A percentile compares a stretch with the other conserved stretches of the same genome.
These are phyloP conservation scores for Lagenidium giganteum DNA, from an alignment of 352 stramenopile species.

Conservation along the genomic window DNA sequence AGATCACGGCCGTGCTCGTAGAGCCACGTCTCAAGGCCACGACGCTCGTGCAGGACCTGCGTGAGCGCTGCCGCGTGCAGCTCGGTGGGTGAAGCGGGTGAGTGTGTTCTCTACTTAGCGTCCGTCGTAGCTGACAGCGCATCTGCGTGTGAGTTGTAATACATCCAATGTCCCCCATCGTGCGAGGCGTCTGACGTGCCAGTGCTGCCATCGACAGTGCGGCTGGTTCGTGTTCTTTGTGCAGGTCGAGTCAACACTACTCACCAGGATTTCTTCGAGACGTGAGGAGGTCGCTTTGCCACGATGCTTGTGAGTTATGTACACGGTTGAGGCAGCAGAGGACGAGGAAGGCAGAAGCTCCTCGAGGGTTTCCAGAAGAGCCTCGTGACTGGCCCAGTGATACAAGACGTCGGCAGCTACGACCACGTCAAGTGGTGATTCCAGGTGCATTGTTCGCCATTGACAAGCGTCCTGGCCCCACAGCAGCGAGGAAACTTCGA, in stretches of 20 bases:
- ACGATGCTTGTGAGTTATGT: constrained; percentile 56
- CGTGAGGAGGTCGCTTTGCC: constrained; percentile 17
- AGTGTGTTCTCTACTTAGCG: background rate
- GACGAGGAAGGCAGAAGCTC: background rate
- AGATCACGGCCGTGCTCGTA: constrained; percentile 10
- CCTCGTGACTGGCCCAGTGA: constrained; percentile 44
- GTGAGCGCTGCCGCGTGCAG: constrained; percentile 14
- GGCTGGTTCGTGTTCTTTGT: background rate
- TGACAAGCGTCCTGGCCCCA: constrained; percentile 27
- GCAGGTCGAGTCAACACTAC: background rate
- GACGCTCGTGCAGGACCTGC: constrained; percentile 14
- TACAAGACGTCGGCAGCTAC: constrained; percentile 63
- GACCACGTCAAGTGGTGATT: constrained; percentile 25
- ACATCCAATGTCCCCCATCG: constrained; percentile 17
- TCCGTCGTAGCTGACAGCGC: too few species aligned
- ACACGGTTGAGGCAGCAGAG: constrained; percentile 6
- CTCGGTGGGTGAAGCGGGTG: constrained; percentile 3
- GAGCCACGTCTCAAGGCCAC: constrained; percentile 17
- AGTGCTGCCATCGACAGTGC: constrained; percentile 22
- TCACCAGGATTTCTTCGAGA: constrained; percentile 22
- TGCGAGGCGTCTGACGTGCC: constrained; percentile 16
- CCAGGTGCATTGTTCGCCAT: too few species aligned
- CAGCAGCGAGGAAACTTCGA: constrained; percentile 15
- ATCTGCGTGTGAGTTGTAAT: constrained; percentile 16
- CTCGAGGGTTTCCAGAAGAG: constrained; percentile 31